A percentile compares a stretch with the other conserved stretches of the same genome.
These are phyloP conservation scores for Microbotryomycetes sp. DNA, from an alignment of 1,284 basidiomycete genomes.

Conservation along the genomic window DNA sequence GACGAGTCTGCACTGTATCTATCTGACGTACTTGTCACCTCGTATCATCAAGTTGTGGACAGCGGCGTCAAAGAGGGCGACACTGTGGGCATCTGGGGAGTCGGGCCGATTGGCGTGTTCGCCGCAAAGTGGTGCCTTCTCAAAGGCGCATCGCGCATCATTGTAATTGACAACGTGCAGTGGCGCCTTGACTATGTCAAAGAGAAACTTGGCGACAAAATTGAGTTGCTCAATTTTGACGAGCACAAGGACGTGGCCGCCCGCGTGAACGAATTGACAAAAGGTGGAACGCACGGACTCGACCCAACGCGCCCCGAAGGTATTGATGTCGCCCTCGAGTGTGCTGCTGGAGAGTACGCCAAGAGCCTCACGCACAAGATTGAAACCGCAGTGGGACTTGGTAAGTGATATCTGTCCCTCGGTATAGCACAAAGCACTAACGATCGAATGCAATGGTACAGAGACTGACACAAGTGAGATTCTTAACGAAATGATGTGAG, in stretches of 20 bases:
- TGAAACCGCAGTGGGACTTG: slow-evolving; percentile 59
- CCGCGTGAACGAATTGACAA: slow-evolving; percentile 32
- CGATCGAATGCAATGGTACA: too few relatives aligned
- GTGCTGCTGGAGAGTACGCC: slow-evolving; percentile 39
- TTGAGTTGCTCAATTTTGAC: slow-evolving; percentile 61
- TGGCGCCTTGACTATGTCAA: slow-evolving; percentile 57
- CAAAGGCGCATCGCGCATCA: slow-evolving; percentile 63
- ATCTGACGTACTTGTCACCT: slow-evolving; percentile 37
- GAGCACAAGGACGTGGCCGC: slow-evolving; percentile 53
- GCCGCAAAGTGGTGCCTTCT: slow-evolving; percentile 50
- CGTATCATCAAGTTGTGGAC: slow-evolving; percentile 65
- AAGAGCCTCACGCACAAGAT: slow-evolving; percentile 51
- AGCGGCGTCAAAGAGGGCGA: slow-evolving; percentile 60
- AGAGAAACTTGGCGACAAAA: slow-evolving; percentile 46
- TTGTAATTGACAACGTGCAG: slow-evolving; percentile 60
- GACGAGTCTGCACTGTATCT: slow-evolving; percentile 50
- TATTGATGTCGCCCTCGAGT: slow-evolving; percentile 56
- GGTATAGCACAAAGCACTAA: too few relatives aligned
- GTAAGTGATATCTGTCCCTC: too few relatives aligned
- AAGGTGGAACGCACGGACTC: slow-evolving; percentile 41
- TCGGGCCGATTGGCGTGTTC: slow-evolving; percentile 54
- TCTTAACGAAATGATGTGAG: slow-evolving; percentile 59
- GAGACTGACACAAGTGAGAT: slow-evolving; percentile 70
- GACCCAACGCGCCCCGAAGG: slow-evolving; percentile 40
- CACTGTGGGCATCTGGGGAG: slow-evolving; percentile 58